Evolutionary conservation across 2,329 filamentous ascomycete species (phyloP).

Genomic region (Pseudogymnoascus sp.): DNA sequence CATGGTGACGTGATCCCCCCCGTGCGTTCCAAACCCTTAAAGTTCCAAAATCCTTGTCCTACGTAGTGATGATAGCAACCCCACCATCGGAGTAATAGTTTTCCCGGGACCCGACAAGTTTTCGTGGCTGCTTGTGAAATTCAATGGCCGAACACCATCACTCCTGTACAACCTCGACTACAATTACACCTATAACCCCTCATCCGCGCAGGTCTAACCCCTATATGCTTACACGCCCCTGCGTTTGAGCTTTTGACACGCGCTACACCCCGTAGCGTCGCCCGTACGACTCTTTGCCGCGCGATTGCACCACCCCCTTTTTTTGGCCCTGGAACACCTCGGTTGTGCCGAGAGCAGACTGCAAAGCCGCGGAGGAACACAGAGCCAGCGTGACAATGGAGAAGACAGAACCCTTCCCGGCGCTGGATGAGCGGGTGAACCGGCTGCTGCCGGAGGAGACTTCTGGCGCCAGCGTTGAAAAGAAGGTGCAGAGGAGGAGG

Average conservation of each 20-base stretch:
- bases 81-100: not conserved
- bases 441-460: not conserved
- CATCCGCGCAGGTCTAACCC: not conserved
- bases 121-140: not conserved
- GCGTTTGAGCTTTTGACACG: not conserved
- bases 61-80: not conserved
- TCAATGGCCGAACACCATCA: not conserved
- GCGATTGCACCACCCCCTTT: not conserved
- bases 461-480: not conserved
- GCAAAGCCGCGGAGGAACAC: not conserved
- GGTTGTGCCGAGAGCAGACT: not conserved
- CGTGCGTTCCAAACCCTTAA: not conserved
- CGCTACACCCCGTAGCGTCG: not conserved
- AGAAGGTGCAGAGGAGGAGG: slow-evolving; percentile 28
- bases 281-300: not conserved
- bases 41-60: not conserved
- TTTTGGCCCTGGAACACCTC: not conserved
- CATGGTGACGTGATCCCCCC: not conserved
- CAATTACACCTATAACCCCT: not conserved
- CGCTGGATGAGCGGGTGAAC: not conserved
- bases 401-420: not conserved
- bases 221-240: not conserved
- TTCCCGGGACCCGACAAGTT: not conserved
- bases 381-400: not conserved
- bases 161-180: not conserved